These are phyloP conservation scores for Penicillium goetzii DNA, from an alignment of 495 filamentous ascomycete species.

Conservation along the genomic window DNA sequence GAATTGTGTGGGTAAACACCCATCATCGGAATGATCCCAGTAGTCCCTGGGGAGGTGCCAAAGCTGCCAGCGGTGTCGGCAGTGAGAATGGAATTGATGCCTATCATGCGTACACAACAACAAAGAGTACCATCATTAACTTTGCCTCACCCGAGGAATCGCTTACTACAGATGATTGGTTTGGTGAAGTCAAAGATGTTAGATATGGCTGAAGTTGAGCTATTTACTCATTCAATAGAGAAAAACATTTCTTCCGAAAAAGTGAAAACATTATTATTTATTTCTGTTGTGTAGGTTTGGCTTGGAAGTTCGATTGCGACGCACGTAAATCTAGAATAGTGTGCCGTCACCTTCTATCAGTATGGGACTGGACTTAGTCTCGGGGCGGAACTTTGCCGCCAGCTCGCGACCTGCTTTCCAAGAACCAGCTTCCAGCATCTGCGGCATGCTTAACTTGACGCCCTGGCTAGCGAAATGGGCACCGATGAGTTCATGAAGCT, in stretches of 20 bases:
- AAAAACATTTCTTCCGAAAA: not conserved
- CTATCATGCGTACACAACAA: slow-evolving; percentile 30
- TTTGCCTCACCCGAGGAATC: slow-evolving; percentile 26
- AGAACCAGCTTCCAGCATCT: slow-evolving; percentile 86
- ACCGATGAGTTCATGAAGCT: slow-evolving; percentile 66
- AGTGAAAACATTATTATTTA: not conserved
- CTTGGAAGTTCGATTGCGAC: not conserved
- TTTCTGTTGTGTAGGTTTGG: not conserved
- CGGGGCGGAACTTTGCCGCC: slow-evolving; percentile 43
- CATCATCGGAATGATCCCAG: slow-evolving; percentile 36
- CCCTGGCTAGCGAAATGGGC: slow-evolving; percentile 55
- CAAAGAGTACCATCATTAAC: slow-evolving; percentile 33
- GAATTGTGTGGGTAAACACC: slow-evolving; percentile 58
- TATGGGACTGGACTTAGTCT: slow-evolving; percentile 50
- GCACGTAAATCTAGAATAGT: slow-evolving; percentile 32
- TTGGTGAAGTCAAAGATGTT: slow-evolving; percentile 20
- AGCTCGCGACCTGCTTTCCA: slow-evolving; percentile 61
- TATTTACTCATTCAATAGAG: not conserved
- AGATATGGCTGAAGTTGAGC: slow-evolving; percentile 25
- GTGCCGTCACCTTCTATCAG: slow-evolving; percentile 51
- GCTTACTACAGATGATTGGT: slow-evolving; percentile 31
- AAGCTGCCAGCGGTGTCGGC: slow-evolving; percentile 30
- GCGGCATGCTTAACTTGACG: slow-evolving; percentile 67
- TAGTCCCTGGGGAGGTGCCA: slow-evolving; percentile 34
- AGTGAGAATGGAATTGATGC: slow-evolving; percentile 36